Conservation (phyloP, 2,329 filamentous ascomycete species). For the Cordyceps farinosa region DNA sequence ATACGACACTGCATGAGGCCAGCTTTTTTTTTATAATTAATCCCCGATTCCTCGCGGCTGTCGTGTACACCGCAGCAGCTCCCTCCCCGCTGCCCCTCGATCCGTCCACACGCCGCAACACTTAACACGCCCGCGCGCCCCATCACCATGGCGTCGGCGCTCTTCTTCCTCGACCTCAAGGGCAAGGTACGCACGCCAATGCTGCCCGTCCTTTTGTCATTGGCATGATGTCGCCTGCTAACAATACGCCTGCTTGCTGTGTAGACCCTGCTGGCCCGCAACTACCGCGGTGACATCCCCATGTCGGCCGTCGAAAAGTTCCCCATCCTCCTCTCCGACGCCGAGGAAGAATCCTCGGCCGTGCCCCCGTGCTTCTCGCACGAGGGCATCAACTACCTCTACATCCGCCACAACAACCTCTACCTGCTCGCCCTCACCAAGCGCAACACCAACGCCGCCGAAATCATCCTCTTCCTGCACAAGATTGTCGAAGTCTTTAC, state of each 20-base stretch:
- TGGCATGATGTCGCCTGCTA: conserved; percentile 19
- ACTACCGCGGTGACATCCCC: conserved; percentile 97
- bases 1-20: conserved; percentile 2
- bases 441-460: conserved; percentile 97
- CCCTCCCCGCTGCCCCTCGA: conserved; percentile 27
- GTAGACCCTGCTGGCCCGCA: conserved; percentile 94
- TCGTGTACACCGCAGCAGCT: conserved; percentile 23
- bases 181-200: conserved; percentile 69
- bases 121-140: conserved; percentile 20
- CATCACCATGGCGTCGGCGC: conserved; percentile 81
- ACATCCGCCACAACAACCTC: conserved; percentile 98
- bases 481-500: conserved; percentile 99
- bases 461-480: conserved; percentile 96
- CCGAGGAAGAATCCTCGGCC: conserved; percentile 97
- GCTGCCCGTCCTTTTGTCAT: neutral
- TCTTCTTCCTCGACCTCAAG: conserved; percentile 99
- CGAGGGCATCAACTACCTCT: conserved; percentile 99
- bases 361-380: conserved; percentile 97
- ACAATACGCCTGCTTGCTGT: conserved; percentile 19
- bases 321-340: conserved; percentile 90
- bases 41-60: neutral
- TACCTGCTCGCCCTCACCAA: conserved; percentile 97
- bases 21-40: neutral
- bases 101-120: conserved; percentile 8
- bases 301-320: conserved; percentile 99